Evolutionary conservation across 768 basidiomycete species (phyloP).

Genomic region (Dacryopinax primogenitus): DNA sequence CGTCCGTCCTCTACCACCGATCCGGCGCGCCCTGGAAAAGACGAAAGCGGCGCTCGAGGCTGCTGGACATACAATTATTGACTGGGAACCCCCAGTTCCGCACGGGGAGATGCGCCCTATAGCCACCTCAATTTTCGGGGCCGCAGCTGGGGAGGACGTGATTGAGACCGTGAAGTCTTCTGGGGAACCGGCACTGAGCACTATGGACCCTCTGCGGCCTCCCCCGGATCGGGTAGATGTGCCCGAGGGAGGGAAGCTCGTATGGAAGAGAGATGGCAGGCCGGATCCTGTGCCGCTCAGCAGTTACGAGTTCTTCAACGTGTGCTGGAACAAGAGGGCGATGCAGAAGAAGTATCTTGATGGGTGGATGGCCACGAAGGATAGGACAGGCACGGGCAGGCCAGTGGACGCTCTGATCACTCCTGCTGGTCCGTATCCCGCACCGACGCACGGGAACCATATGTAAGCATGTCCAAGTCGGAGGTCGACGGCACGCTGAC

Average conservation of each 20-base stretch:
- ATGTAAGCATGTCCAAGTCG: constrained; percentile 28
- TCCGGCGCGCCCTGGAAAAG: constrained; percentile 44
- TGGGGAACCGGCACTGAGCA: not conserved
- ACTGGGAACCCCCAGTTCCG: not conserved
- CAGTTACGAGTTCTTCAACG: constrained; percentile 55
- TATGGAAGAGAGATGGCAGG: not conserved
- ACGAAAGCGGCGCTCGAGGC: constrained; percentile 43
- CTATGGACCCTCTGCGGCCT: not conserved
- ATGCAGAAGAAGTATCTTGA: constrained; percentile 47
- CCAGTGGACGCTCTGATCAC: constrained; percentile 65
- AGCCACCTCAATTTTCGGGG: not conserved
- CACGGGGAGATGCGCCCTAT: not conserved
- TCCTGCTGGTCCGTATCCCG: constrained; percentile 47
- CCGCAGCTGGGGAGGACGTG: not conserved
- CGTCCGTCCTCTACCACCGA: constrained; percentile 51
- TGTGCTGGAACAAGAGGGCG: constrained; percentile 40
- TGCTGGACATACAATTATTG: constrained; percentile 39
- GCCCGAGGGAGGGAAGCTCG: not conserved
- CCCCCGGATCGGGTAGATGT: not conserved
- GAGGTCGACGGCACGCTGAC: not conserved
- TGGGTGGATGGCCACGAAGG: constrained; percentile 45
- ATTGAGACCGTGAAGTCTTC: not conserved
- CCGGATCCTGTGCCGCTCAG: constrained; percentile 21
- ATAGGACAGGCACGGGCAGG: constrained; percentile 44
- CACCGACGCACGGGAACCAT: constrained; percentile 50